These are phyloP conservation scores for Trifolium subterraneum DNA, from an alignment of 306 rosid species.

Conservation along the genomic window DNA sequence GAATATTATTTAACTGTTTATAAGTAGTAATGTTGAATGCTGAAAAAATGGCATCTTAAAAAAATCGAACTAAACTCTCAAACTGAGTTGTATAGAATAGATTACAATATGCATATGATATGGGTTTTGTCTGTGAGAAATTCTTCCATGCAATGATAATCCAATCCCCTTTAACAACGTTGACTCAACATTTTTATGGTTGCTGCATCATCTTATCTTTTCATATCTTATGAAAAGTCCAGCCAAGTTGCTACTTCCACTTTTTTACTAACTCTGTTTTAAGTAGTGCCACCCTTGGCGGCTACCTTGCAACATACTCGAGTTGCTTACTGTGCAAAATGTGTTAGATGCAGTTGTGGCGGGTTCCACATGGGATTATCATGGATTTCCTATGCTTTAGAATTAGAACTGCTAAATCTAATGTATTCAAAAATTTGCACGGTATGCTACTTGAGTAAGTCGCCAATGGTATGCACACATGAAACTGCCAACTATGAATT, in stretches of 20 bases:
- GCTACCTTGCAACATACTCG: background rate
- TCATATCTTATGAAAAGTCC: conserved; percentile 5
- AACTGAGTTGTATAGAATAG: background rate
- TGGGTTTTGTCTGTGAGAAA: background rate
- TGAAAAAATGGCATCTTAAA: conserved; percentile 11
- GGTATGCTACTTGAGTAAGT: too few relatives aligned
- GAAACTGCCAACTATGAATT: too few relatives aligned
- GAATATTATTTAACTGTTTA: conserved; percentile 41
- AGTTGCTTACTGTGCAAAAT: background rate
- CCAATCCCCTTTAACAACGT: background rate
- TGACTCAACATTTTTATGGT: conserved; percentile 13
- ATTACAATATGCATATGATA: background rate
- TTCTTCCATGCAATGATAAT: background rate
- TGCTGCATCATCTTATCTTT: background rate
- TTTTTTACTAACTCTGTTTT: conserved; percentile 25
- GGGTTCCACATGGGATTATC: too few relatives aligned
- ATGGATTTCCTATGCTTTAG: too few relatives aligned
- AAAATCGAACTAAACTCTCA: background rate
- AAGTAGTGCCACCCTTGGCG: background rate
- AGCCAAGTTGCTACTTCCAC: background rate
- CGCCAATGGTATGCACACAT: too few relatives aligned
- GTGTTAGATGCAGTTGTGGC: too few relatives aligned
- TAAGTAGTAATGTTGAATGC: background rate
- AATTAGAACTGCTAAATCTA: too few relatives aligned
- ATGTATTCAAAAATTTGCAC: too few relatives aligned